Evolutionary conservation across 768 basidiomycete species (phyloP).

Genomic region (Lanmaoa pseudosensibilis): DNA sequence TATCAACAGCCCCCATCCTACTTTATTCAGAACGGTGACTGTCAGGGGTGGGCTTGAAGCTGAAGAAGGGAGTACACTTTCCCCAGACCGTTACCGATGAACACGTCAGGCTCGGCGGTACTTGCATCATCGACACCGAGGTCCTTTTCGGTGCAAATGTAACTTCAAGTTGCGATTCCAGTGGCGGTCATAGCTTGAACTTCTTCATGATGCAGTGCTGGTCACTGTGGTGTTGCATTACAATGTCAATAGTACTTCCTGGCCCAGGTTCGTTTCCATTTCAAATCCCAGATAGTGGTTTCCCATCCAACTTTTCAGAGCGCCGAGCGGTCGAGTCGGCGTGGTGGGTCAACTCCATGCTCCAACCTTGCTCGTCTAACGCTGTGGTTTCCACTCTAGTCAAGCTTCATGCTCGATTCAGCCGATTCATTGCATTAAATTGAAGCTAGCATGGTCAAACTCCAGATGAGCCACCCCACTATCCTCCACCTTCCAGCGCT

Average conservation of each 20-base stretch:
- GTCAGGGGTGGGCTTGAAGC: background rate
- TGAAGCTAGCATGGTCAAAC: no score
- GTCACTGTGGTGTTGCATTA: background rate
- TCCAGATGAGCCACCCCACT: no score
- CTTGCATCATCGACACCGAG: background rate
- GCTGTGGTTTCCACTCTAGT: background rate
- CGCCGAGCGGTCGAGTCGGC: background rate
- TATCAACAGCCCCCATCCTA: background rate
- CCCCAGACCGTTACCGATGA: background rate
- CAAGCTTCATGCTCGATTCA: background rate
- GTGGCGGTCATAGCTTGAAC: background rate
- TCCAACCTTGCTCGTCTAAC: background rate
- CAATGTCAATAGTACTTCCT: background rate
- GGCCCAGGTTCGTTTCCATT: background rate
- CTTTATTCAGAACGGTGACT: background rate
- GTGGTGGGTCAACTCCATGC: background rate
- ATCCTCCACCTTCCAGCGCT: background rate
- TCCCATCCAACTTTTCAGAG: background rate
- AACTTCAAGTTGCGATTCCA: no score
- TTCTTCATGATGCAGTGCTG: background rate
- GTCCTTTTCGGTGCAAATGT: no score
- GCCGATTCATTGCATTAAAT: background rate
- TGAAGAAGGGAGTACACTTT: background rate
- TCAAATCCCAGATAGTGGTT: background rate
- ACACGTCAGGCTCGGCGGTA: background rate